phyloP scores from a whole-genome alignment of 495 filamentous ascomycete species.

The Glonium stellatum region DNA sequence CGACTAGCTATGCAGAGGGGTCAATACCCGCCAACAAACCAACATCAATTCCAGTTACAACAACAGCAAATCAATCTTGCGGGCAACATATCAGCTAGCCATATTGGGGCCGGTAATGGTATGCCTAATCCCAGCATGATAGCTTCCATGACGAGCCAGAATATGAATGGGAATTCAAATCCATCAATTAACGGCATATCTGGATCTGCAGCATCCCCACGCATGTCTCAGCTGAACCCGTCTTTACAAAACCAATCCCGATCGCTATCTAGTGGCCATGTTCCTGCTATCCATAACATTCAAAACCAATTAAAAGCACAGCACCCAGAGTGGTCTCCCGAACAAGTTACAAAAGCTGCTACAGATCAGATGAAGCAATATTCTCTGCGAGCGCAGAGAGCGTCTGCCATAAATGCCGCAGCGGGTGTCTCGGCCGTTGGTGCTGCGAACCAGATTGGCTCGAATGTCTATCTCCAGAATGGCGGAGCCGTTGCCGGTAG shows the following conservation, averaged over 20 bases:
- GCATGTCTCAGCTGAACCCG: constrained; percentile 15
- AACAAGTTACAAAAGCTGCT: constrained; percentile 28
- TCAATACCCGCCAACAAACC: constrained; percentile 23
- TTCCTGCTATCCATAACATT: constrained; percentile 31
- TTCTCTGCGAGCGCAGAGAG: constrained; percentile 18
- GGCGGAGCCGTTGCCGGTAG: constrained; percentile 12
- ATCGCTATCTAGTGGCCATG: constrained; percentile 33
- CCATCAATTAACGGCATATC: constrained; percentile 22
- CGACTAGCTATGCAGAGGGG: constrained; percentile 34
- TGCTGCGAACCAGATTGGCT: constrained; percentile 13
- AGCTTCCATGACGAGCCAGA: constrained; percentile 24
- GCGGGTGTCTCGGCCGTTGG: constrained; percentile 27
- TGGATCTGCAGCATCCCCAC: constrained; percentile 21
- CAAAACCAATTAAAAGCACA: constrained; percentile 28
- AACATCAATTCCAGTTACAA: constrained; percentile 33
- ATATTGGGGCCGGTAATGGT: constrained; percentile 20
- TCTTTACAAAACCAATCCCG: constrained; percentile 23
- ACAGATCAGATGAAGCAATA: constrained; percentile 25
- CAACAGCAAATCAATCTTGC: constrained; percentile 30
- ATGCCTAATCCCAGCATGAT: constrained; percentile 31
- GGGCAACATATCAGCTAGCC: constrained; percentile 12
- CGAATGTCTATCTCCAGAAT: constrained; percentile 21
- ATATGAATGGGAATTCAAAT: constrained; percentile 25
- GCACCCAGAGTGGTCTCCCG: constrained; percentile 31
- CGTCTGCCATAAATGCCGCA: constrained; percentile 36